Evolutionary conservation across 1,284 basidiomycete species (phyloP).

Genomic region (Tausonia pullulans): DNA sequence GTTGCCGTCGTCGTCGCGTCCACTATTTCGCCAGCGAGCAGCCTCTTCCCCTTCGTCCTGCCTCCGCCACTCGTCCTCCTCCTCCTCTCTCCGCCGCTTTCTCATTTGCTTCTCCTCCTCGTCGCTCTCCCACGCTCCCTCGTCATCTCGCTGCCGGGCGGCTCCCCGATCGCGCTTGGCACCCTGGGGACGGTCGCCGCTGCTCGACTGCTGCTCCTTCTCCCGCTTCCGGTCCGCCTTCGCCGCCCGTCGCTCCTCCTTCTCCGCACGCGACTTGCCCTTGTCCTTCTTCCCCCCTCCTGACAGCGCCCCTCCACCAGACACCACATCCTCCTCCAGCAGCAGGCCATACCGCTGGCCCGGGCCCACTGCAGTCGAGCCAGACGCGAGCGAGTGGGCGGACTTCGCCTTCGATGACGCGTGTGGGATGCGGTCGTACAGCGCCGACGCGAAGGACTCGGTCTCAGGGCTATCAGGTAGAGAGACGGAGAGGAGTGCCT

Average conservation of each 20-base stretch:
- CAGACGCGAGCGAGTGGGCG: constrained; percentile 26
- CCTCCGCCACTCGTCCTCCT: constrained; percentile 44
- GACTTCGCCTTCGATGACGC: constrained; percentile 45
- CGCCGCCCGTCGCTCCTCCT: constrained; percentile 21
- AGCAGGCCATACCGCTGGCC: constrained; percentile 64
- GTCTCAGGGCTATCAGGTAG: constrained; percentile 67
- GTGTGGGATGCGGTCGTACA: constrained; percentile 64
- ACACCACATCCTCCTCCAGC: constrained; percentile 54
- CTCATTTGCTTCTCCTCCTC: constrained; percentile 61
- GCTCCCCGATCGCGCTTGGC: constrained; percentile 22
- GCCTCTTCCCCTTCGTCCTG: constrained; percentile 39
- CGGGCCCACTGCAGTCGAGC: constrained; percentile 56
- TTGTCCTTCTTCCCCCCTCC: constrained; percentile 35
- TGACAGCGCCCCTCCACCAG: constrained; percentile 33
- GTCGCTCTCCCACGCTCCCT: constrained; percentile 73
- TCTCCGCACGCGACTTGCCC: constrained; percentile 35
- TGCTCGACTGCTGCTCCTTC: constrained; percentile 32
- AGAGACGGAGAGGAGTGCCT: constrained; percentile 61
- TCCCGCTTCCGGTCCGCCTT: constrained; percentile 57
- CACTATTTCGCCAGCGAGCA: constrained; percentile 4
- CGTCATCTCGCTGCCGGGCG: constrained; percentile 24
- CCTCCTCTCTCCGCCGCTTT: constrained; percentile 31
- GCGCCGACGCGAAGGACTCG: constrained; percentile 63
- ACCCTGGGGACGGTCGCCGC: background rate
- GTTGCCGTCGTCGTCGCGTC: constrained; percentile 34